Evolutionary conservation across 2,329 filamentous ascomycete genomes (phyloP).

Genomic region (Botrytis byssoidea): DNA sequence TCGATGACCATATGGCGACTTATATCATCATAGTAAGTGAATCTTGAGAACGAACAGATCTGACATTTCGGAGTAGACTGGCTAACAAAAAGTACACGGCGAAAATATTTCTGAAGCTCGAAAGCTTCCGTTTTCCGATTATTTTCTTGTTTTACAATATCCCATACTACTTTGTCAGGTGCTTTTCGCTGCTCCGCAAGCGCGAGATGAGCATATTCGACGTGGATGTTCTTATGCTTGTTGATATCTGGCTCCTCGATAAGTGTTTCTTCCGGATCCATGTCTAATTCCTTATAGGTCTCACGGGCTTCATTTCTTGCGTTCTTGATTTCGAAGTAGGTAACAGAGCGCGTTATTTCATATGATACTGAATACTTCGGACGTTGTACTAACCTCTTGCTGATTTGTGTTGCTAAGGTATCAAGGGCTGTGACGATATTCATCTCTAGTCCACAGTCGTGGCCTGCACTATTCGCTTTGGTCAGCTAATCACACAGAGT

Average conservation of each 20-base stretch:
- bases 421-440: neutral
- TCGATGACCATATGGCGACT: neutral
- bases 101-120: neutral
- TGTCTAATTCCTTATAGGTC: neutral
- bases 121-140: neutral
- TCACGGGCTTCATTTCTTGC: neutral
- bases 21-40: neutral
- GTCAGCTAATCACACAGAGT: neutral
- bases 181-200: neutral
- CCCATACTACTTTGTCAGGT: neutral
- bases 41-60: neutral
- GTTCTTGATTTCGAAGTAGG: neutral
- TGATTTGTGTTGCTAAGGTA: neutral
- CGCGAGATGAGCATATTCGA: neutral
- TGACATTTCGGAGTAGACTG: neutral
- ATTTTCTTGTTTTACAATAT: neutral
- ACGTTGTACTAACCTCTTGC: neutral
- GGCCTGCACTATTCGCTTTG: neutral
- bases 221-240: neutral
- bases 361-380: neutral
- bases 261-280: neutral
- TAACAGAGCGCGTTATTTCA: neutral
- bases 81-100: neutral
- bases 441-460: neutral
- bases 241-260: neutral